phyloP scores from a whole-genome alignment of 1,139 yeast genomes.

The Magnusiomyces tetraspermus region DNA sequence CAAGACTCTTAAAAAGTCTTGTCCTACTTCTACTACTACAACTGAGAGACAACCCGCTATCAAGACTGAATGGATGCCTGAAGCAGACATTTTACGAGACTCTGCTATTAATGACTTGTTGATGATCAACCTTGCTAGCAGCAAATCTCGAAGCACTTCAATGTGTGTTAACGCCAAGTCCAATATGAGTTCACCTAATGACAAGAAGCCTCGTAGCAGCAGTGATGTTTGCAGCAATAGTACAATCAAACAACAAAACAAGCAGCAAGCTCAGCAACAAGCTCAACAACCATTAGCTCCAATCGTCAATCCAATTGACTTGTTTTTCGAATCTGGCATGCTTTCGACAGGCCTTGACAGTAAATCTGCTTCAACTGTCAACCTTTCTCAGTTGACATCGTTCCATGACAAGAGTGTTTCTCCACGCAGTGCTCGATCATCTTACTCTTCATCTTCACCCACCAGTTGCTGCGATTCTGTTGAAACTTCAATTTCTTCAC shows the following conservation, averaged over 20 bases:
- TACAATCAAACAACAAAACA: too few relatives aligned
- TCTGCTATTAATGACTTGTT: slow-evolving; percentile 12
- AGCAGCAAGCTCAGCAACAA: too few relatives aligned
- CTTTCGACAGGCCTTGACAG: background rate
- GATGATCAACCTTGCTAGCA: slow-evolving; percentile 9
- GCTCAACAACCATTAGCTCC: too few relatives aligned
- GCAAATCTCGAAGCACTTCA: background rate
- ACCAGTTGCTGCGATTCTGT: too few relatives aligned
- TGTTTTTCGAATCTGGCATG: background rate
- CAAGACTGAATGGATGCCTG: background rate
- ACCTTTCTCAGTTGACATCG: background rate
- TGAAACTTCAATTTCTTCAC: too few relatives aligned
- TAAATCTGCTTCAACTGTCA: background rate
- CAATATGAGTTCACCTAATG: background rate
- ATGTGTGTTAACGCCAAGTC: background rate
- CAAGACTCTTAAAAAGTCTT: background rate
- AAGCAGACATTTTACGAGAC: slow-evolving; percentile 9
- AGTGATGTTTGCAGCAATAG: too few relatives aligned
- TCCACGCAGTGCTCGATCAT: too few relatives aligned
- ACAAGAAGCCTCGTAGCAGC: background rate
- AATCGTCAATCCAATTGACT: background rate
- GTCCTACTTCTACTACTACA: background rate
- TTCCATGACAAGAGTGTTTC: background rate
- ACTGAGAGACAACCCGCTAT: background rate
- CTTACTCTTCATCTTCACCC: too few relatives aligned